phyloP scores from a whole-genome alignment of 345 rosid species.

The Nephelium lappaceum region DNA sequence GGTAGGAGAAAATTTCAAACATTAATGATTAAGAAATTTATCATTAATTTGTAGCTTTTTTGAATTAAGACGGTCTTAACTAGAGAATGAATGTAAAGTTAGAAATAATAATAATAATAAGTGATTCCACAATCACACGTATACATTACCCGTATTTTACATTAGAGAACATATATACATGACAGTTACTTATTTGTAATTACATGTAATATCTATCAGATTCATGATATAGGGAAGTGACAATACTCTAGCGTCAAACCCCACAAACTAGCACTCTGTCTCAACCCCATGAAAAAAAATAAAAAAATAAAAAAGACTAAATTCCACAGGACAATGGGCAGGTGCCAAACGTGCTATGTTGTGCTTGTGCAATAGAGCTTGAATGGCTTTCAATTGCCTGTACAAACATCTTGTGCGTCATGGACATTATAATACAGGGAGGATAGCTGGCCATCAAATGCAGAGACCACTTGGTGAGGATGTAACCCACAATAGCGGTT shows the following conservation, averaged over 20 bases:
- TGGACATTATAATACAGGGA: slow-evolving; percentile 78
- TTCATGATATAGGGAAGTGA: background rate
- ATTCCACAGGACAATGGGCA: background rate
- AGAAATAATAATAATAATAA: background rate
- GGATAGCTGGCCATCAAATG: slow-evolving; percentile 73
- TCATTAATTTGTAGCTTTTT: too few relatives aligned
- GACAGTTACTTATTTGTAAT: background rate
- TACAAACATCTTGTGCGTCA: slow-evolving; percentile 40
- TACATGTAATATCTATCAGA: slow-evolving; percentile 8
- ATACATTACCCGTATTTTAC: background rate
- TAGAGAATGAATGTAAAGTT: background rate
- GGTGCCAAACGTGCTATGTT: background rate
- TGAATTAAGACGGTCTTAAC: too few relatives aligned
- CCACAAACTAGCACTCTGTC: slow-evolving; percentile 8
- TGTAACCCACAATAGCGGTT: slow-evolving; percentile 77
- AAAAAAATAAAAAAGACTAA: background rate
- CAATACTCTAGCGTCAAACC: background rate
- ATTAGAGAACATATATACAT: slow-evolving; percentile 6
- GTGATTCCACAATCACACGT: background rate
- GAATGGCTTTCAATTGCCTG: slow-evolving; percentile 31
- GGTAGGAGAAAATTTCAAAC: background rate
- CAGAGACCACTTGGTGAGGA: slow-evolving; percentile 70
- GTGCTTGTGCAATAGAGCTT: background rate
- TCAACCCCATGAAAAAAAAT: background rate
- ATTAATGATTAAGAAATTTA: too few relatives aligned